Base-by-base conservation (phyloP, 768 basidiomycete species). In the Leccinum sublutescens region DNA sequence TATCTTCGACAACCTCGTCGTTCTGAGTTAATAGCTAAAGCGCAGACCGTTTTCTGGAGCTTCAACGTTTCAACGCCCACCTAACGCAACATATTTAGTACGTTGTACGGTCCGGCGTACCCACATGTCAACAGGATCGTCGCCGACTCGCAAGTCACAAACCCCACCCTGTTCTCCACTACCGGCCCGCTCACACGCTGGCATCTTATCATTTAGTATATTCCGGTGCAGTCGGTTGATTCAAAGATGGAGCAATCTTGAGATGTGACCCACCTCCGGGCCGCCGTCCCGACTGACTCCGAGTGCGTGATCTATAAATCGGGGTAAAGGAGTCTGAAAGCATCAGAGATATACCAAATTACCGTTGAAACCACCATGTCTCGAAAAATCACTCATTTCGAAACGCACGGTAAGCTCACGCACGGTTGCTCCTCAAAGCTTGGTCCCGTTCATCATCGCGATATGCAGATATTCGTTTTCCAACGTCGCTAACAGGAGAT, bases 401-500 rank as follows among this genome's bases (percentile, higher is more conserved):
- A 84, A 65, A 85, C 79, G 8, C 84, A 85, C 65, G 87, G 87
- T 82, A 56, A 54, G 76, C 70, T n/a, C 34, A 47, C 25, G 25
- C 23, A 33, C 33, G 25, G 17, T 8, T 34, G 23, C n/a, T 27
- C 1, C 53, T 23, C 19, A 21, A 15, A 25, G 25, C 27, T 2
- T 56, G 14, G 43, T 36, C 50, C 23, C 15, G n/a, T 48, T 56
- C 38, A 51, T 50, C 15, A 40, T 51, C 38, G 40, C 19, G 45
- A 2, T 59, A 49, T 29, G 50, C 60, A 94, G 93, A 95, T 77
- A 84, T 96, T 54, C 88, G 94, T 48, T 97, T 95, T 76, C 94
- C 94, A 10, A 97, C 94, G 10, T 93, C 91, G 21, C 74, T 95
- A 48, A 86, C 89, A 9, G 93, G 93, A 27, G 94, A 95, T 79